Percentiles rank a stretch among this genome's conserved stretches.
phyloP scores from a whole-genome alignment of 495 filamentous ascomycete species.

The Tuber umbilicatum region DNA sequence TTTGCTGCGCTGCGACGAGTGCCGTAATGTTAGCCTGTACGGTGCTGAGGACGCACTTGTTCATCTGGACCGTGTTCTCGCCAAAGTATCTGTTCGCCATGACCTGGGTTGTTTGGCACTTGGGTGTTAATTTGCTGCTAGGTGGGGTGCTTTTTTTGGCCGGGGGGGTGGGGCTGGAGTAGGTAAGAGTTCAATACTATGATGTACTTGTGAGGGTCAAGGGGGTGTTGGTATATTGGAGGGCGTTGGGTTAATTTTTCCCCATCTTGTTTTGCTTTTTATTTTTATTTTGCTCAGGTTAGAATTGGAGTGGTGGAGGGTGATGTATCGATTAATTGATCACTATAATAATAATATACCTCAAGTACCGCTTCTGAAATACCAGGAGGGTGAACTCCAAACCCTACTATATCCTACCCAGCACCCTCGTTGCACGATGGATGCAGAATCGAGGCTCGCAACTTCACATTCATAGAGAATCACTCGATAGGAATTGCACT shows the following conservation, averaged over 20 bases:
- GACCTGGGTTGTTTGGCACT: constrained; percentile 78
- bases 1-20: constrained; percentile 53
- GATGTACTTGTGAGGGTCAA: not conserved
- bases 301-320: not conserved
- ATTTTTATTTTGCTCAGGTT: not conserved
- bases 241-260: not conserved
- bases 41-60: constrained; percentile 75
- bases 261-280: not conserved
- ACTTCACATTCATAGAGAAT: not conserved
- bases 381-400: not conserved
- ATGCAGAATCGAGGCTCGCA: not conserved
- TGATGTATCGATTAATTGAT: not conserved
- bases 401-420: not conserved
- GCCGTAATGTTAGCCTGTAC: constrained; percentile 88
- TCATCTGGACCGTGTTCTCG: constrained; percentile 98
- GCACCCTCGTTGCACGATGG: not conserved
- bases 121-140: constrained; percentile 58
- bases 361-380: not conserved
- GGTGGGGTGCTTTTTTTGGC: constrained; percentile 54
- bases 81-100: constrained; percentile 91
- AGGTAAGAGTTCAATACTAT: not conserved
- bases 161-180: constrained; percentile 39
- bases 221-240: not conserved
- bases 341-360: not conserved
- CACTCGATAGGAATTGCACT: not conserved